Conservation (phyloP, 768 basidiomycete species). For the Podaxis sp. region DNA sequence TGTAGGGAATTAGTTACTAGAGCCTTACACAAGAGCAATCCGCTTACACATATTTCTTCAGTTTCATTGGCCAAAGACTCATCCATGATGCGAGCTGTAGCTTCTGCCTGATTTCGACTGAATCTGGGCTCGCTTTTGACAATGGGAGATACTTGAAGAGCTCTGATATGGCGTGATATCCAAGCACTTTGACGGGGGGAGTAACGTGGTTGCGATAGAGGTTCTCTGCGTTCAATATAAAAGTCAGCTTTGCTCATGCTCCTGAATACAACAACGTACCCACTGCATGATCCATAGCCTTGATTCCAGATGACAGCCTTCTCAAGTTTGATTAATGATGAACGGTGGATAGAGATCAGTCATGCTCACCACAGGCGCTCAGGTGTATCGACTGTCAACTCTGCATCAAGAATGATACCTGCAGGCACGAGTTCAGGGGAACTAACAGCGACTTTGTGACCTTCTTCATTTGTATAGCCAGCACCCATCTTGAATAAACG, state of each 20-base stretch:
- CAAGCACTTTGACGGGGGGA: conserved; percentile 60
- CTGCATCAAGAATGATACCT: conserved; percentile 76
- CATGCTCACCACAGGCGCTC: conserved; percentile 65
- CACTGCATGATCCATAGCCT: conserved; percentile 77
- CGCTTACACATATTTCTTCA: conserved; percentile 52
- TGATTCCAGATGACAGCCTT: conserved; percentile 80
- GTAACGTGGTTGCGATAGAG: conserved; percentile 58
- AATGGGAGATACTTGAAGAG: conserved; percentile 72
- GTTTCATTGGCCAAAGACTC: conserved; percentile 68
- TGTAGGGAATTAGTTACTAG: conserved; percentile 22
- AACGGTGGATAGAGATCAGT: neutral
- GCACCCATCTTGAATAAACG: conserved; percentile 48
- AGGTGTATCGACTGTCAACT: conserved; percentile 71
- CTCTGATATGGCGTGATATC: conserved; percentile 65
- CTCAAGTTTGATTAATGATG: neutral
- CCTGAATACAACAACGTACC: conserved; percentile 39
- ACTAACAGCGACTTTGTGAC: conserved; percentile 58
- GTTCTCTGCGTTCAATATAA: conserved; percentile 39
- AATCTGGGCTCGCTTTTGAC: conserved; percentile 56
- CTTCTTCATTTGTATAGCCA: conserved; percentile 70
- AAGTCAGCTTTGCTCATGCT: neutral
- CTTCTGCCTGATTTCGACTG: conserved; percentile 61
- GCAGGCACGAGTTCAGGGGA: conserved; percentile 61
- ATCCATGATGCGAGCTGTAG: conserved; percentile 78
- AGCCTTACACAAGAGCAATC: neutral